phyloP scores from a whole-genome alignment of 768 basidiomycete species.

The Lactarius vividus region DNA sequence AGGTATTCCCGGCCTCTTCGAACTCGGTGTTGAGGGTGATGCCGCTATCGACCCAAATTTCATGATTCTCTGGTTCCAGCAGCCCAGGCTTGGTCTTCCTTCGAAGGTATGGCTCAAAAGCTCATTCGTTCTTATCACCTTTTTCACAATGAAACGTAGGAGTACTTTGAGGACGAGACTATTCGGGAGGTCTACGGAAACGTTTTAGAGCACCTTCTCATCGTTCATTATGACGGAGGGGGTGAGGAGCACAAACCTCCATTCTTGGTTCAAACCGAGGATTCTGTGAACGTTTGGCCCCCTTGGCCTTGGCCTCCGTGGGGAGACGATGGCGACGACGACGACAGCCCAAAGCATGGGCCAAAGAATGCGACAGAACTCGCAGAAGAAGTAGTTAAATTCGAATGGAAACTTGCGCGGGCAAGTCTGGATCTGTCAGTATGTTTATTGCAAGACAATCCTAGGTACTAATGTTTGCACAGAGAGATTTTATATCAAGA shows the following conservation, averaged over 20 bases:
- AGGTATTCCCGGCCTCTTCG: conserved; percentile 79
- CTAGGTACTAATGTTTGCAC: conserved; percentile 17
- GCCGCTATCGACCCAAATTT: conserved; percentile 79
- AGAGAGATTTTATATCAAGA: conserved; percentile 73
- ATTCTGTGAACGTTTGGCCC: conserved; percentile 57
- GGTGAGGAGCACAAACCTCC: conserved; percentile 36
- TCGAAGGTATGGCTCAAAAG: conserved; percentile 59
- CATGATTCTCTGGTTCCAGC: conserved; percentile 84
- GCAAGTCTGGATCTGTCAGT: conserved; percentile 78
- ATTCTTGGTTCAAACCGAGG: conserved; percentile 34
- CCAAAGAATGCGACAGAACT: conserved; percentile 57
- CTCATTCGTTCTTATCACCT: not conserved
- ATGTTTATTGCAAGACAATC: not conserved
- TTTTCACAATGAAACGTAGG: conserved; percentile 42
- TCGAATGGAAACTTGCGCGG: conserved; percentile 76
- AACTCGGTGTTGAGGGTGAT: conserved; percentile 87
- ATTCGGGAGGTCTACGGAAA: conserved; percentile 67
- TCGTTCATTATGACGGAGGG: conserved; percentile 51
- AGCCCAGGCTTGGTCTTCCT: conserved; percentile 77
- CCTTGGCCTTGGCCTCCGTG: conserved; percentile 88
- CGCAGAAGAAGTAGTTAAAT: conserved; percentile 66
- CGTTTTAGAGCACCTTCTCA: conserved; percentile 66
- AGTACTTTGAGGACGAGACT: conserved; percentile 82
- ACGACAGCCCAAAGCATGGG: conserved; percentile 42
- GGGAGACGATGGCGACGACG: conserved; percentile 56